Base-by-base conservation (phyloP, 345 rosid species). In the Salix udensis region DNA sequence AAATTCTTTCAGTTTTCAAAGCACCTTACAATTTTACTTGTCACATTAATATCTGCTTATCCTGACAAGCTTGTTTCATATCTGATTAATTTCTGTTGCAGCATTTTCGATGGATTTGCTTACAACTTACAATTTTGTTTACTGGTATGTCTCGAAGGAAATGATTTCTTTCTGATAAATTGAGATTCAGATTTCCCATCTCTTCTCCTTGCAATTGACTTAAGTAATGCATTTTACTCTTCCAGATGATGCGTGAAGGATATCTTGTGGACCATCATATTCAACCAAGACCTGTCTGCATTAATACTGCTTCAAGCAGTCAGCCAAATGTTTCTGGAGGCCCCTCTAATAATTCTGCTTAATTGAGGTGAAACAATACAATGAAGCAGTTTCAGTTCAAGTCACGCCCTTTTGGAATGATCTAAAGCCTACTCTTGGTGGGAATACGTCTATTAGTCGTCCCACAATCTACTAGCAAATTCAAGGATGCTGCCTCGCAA, bases 61-160 rank as follows among this genome's bases (percentile, higher is more conserved):
- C 18, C 30, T 71, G 42, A 65, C 61, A 55, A 48, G 60, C 68
- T 73, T 84, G 77, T 65, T 81, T 68, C 67, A 39, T 69, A 75
- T 85, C 76, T 83, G 81, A 75, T 76, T 73, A 39, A 76, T 39
- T 85, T 72, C 40, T 81, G 71, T 68, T 28, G 74, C 98, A 96
- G 99, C 90, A 91, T 80, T 68, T 68, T 81, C 28, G 97, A n/a
- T 97, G 1, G 99, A 96, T 88, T 87, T 93, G 87, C 97, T 96
- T 76, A 96, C 92, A 12, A 77, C 67, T n/a, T n/a, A 61, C 87
- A 96, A 83, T 88, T 87, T 67, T 79, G 83, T 76, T 74, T 88
- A 70, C 89, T 89, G 99, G 99, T 96, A 91, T 5, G 88, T 84
- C 74, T 75, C 21, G 44, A 26, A 2, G 58, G 66, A 23, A 11